phyloP scores from a whole-genome alignment of 2,329 filamentous ascomycete genomes.

The Aspergillus carbonarius region DNA sequence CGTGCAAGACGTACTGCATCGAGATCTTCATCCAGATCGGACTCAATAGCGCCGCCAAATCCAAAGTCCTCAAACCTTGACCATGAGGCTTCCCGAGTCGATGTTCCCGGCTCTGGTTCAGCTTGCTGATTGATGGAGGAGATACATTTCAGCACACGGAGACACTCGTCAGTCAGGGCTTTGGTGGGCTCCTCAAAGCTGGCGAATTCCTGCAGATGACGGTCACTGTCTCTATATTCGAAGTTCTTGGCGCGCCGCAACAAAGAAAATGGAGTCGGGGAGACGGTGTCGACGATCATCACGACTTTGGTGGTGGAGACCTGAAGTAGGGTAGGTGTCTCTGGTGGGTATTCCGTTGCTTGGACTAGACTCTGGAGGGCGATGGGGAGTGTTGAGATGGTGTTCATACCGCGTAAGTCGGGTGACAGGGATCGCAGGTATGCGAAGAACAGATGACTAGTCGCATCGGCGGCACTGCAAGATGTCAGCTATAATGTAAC shows the following conservation, averaged over 20 bases:
- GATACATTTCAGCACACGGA: constrained; percentile 83
- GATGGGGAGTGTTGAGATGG: constrained; percentile 82
- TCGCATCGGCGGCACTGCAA: constrained; percentile 82
- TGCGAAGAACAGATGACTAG: constrained; percentile 96
- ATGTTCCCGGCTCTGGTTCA: constrained; percentile 67
- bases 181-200: constrained; percentile 85
- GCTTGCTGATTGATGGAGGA: constrained; percentile 85
- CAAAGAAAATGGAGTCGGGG: constrained; percentile 88
- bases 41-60: constrained; percentile 73
- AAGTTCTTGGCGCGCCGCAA: constrained; percentile 91
- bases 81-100: constrained; percentile 86
- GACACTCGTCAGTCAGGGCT: constrained; percentile 89
- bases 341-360: constrained; percentile 91
- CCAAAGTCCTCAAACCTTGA: constrained; percentile 95
- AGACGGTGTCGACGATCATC: constrained; percentile 95
- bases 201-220: constrained; percentile 79
- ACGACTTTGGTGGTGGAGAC: constrained; percentile 82
- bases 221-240: constrained; percentile 87
- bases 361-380: constrained; percentile 87
- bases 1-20: constrained; percentile 31
- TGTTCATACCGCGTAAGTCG: constrained; percentile 67
- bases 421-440: constrained; percentile 88
- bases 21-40: constrained; percentile 63
- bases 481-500: constrained; percentile 30
- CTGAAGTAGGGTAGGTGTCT: constrained; percentile 72